Base-by-base conservation (phyloP, 257 asterid species). In the Handroanthus guayacan region DNA sequence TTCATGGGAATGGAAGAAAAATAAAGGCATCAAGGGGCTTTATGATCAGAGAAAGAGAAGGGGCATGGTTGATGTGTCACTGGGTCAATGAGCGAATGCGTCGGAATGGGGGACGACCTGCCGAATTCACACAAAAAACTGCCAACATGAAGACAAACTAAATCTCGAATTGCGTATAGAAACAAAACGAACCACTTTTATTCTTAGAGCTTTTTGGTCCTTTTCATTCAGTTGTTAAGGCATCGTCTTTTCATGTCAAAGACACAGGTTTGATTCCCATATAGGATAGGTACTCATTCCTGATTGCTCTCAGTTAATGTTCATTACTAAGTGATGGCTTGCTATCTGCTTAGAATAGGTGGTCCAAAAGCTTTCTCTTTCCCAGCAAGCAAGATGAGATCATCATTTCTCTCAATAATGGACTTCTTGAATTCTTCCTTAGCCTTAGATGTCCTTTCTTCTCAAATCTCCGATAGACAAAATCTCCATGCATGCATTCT, bases 11-110 rank as follows among this genome's bases (percentile, higher is more conserved):
- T n/a, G n/a, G n/a, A n/a, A n/a, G n/a, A n/a, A n/a, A n/a, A n/a
- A n/a, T n/a, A n/a, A n/a, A n/a, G n/a, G n/a, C n/a, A 50, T 50
- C 56, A 51, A 1, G 43, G 67, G 55, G 61, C 69, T 64, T 64
- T 62, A 54, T 55, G 62, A 60, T 54, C 31, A 55, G 37, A 72
- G 69, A 78, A 78, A 64, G 45, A 72, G 82, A 39, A 74, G 18
- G 71, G 76, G 67, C 73, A 18, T 70, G 64, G 71, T 67, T 67
- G 72, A 66, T 36, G 72, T 20, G 51, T 79, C 76, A 65, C 36
- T 13, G 16, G 18, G n/a, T 67, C 61, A 41, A 36, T 11, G 48
- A 47, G 57, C 38, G 60, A 55, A 43, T 58, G 20, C 69, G 6
- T 41, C 18, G 14, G 63, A 57, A 57, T 37, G 63, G 63, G 5